Evolutionary conservation across 1,284 basidiomycete genomes (phyloP), one percentile per base, ranked within the genome.

Genomic region (Tranzscheliella williamsii): DNA sequence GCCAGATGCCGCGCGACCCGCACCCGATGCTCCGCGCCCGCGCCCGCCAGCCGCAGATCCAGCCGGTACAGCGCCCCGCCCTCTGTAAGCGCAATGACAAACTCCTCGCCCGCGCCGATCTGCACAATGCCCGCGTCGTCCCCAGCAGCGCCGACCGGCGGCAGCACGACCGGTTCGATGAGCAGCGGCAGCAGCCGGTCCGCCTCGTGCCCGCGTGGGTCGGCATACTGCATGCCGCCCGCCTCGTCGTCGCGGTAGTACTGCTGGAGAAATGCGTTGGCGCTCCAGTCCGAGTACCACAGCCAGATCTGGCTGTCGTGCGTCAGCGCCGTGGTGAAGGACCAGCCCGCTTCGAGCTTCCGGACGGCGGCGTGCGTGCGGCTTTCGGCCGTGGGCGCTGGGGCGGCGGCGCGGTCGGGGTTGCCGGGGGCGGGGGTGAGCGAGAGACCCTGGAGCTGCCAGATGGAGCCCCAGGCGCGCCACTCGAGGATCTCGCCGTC

Each of bases 271-370:
- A 48, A 53, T 1, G 24, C 23, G 22, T 43, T 23, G 15, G 17
- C 29, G n/a, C 20, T 38, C 51, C 50, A 54, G 22, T 54, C 41
- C 0, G 40, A 39, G 29, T 49, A 39, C 53, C 50, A 56, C 2
- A 57, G 1, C 36, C 41, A 51, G 0, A 63, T 24, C 12, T 56
- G 32, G 7, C 44, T 45, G 0, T 31, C 26, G 15, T 52, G 30
- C 2, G 52, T 42, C 7, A 70, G 48, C 7, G 58, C 26, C 1
- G 52, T 48, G 0, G 61, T 46, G 22, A 61, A 70, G 5, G 49
- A 48, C 67, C 67, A 70, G 3, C 67, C 67, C 0, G 67, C 67
- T 44, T 70, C 67, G 22, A 70, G 43, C 38, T 67, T 58, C 12
- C 42, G 50, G 32, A 70, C 44, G 8, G 50, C 31, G 18, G 17